A percentile compares a stretch with the other conserved stretches of the same genome.
Evolutionary conservation across 1,139 yeast species (phyloP).

Genomic region (Kodamaea sp.): DNA sequence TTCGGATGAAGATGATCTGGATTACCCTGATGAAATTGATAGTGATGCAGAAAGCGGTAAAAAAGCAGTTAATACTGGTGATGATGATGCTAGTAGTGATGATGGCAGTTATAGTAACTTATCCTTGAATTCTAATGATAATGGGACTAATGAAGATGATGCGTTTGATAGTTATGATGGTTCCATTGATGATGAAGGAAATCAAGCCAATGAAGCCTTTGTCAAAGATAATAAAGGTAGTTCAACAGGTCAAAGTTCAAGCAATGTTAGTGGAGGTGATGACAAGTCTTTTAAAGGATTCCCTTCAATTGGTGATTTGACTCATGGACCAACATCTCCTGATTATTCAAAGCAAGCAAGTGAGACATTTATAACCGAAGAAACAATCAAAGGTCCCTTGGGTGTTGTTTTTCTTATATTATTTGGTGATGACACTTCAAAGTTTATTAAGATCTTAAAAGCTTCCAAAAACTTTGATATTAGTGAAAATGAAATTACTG

Average conservation of each 20-base stretch:
- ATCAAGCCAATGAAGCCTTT: background rate
- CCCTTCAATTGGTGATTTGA: slow-evolving; percentile 35
- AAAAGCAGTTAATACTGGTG: too few species aligned
- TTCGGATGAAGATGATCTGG: background rate
- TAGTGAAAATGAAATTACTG: slow-evolving; percentile 46
- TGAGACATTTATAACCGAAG: slow-evolving; percentile 64
- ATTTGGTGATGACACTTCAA: slow-evolving; percentile 70
- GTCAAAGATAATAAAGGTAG: background rate
- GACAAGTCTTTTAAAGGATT: slow-evolving; percentile 29
- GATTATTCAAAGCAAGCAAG: slow-evolving; percentile 50
- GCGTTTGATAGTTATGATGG: background rate
- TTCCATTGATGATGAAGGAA: background rate
- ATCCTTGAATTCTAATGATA: background rate
- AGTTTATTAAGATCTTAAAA: slow-evolving; percentile 51
- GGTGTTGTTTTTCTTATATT: slow-evolving; percentile 70
- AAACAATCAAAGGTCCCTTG: slow-evolving; percentile 65
- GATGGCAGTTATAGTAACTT: background rate
- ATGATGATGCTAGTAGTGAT: background rate
- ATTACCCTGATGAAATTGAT: too few species aligned
- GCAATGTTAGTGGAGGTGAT: slow-evolving; percentile 4
- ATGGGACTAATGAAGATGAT: background rate
- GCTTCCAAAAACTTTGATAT: slow-evolving; percentile 74
- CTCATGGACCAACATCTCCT: slow-evolving; percentile 35
- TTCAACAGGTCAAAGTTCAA: background rate
- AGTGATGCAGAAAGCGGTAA: too few species aligned